A percentile compares a stretch with the other conserved stretches of the same genome.
Evolutionary conservation across 2,329 filamentous ascomycete species (phyloP).

Genomic region (Aspergillus sp.): DNA sequence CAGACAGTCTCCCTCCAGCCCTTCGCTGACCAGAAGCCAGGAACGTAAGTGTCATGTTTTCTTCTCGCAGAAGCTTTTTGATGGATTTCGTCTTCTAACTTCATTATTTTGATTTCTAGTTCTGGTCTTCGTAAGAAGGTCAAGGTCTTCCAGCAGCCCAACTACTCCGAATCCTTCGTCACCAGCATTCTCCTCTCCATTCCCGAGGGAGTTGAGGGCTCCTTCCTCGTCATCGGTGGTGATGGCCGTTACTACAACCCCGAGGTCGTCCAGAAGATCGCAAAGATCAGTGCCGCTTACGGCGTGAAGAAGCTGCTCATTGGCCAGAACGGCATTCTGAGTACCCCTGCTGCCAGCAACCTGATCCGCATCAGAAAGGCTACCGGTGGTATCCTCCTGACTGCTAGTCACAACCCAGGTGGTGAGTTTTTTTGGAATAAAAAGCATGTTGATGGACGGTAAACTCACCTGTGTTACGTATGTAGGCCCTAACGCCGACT

Average conservation of each 20-base stretch:
- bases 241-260: conserved; percentile 97
- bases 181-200: conserved; percentile 93
- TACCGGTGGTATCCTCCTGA: conserved; percentile 93
- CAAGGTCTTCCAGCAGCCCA: conserved; percentile 87
- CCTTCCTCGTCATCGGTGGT: conserved; percentile 92
- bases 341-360: conserved; percentile 92
- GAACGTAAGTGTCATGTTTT: conserved; percentile 70
- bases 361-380: conserved; percentile 91
- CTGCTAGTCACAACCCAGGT: conserved; percentile 96
- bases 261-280: conserved; percentile 92
- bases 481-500: conserved; percentile 83
- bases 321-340: conserved; percentile 93
- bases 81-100: no score
- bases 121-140: conserved; percentile 99
- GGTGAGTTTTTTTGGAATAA: conserved; percentile 53
- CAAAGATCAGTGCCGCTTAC: conserved; percentile 94
- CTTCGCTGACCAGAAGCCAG: conserved; percentile 95
- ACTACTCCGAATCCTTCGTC: conserved; percentile 96
- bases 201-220: conserved; percentile 82
- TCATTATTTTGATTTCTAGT: conserved; percentile 44
- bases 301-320: conserved; percentile 98
- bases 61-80: conserved; percentile 1
- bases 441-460: not conserved
- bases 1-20: conserved; percentile 77
- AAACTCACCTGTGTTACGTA: not conserved